These are phyloP conservation scores for Cyanidiococcus yangmingshanensis DNA, from an alignment of 23 red algal genomes.

Conservation along the genomic window DNA sequence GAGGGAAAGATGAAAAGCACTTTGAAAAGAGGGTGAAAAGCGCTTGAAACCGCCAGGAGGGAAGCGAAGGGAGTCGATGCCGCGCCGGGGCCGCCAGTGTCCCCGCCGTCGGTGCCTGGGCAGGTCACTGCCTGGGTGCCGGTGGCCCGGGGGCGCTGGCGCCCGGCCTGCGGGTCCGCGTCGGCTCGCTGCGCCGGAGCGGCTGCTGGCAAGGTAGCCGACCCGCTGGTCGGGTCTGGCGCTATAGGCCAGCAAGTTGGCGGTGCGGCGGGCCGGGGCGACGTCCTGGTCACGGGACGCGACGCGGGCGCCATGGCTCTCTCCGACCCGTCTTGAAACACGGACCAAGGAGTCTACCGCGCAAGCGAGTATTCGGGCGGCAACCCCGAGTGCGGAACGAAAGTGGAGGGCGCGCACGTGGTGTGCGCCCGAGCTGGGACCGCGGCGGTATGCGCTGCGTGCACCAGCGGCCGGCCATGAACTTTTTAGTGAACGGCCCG, in stretches of 20 bases:
- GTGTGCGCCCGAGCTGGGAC: conserved; percentile 17
- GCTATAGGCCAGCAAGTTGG: conserved; percentile 5
- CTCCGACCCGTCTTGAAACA: conserved; percentile 86
- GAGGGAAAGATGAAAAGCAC: conserved; percentile 72
- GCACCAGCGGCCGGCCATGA: conserved; percentile 22
- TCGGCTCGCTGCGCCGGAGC: conserved; percentile 17
- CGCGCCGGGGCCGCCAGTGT: conserved; percentile 7
- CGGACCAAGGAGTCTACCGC: conserved; percentile 95
- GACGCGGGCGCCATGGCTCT: conserved; percentile 7
- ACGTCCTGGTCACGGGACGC: neutral
- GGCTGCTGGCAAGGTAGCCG: conserved; percentile 21
- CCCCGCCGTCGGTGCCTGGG: too few species aligned
- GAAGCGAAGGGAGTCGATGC: conserved; percentile 54
- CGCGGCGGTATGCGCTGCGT: neutral
- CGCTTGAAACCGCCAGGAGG: conserved; percentile 59
- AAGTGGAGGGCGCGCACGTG: conserved; percentile 19
- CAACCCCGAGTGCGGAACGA: conserved; percentile 20
- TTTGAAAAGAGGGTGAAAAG: conserved; percentile 77
- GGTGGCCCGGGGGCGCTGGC: neutral
- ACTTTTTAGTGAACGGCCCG: conserved; percentile 12
- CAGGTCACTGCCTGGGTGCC: too few species aligned
- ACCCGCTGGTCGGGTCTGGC: neutral
- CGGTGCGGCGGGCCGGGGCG: conserved; percentile 19
- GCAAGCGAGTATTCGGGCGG: conserved; percentile 55
- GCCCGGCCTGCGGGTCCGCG: conserved; percentile 18